A percentile compares a stretch with the other conserved stretches of the same genome.
Conservation (phyloP, 1,284 basidiomycete species). For the Malassezia caprae region DNA sequence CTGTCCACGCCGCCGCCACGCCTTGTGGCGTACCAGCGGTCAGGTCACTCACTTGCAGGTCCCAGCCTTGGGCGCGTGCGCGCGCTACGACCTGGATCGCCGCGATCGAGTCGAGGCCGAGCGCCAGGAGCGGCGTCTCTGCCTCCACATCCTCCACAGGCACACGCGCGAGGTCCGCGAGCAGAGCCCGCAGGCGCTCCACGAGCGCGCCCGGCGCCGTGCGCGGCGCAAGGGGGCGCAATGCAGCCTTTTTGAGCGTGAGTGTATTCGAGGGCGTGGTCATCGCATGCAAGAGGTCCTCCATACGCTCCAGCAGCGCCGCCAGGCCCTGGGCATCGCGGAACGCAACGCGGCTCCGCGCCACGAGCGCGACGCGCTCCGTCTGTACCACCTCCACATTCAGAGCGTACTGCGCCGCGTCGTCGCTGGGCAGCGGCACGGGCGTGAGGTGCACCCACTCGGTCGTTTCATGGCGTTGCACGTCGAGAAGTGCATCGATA, state of each 20-base stretch:
- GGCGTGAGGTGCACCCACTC: background rate
- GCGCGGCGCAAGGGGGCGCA: background rate
- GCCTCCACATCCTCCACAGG: constrained; percentile 16
- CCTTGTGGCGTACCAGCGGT: constrained; percentile 24
- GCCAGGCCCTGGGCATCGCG: constrained; percentile 14
- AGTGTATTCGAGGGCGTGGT: background rate
- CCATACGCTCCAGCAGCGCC: constrained; percentile 17
- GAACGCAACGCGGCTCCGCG: constrained; percentile 19
- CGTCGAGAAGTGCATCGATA: constrained; percentile 40
- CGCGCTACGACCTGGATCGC: constrained; percentile 35
- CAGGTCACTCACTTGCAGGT: constrained; percentile 29
- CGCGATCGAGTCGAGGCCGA: constrained; percentile 43
- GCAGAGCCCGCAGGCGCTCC: constrained; percentile 11
- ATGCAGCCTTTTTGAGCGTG: no score
- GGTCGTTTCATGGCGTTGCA: constrained; percentile 19
- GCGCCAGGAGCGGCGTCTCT: constrained; percentile 21
- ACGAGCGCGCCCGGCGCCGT: background rate
- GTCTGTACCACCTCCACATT: constrained; percentile 32
- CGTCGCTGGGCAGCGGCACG: background rate
- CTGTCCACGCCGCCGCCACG: constrained; percentile 5
- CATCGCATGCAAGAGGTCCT: constrained; percentile 6
- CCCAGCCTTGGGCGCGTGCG: constrained; percentile 23
- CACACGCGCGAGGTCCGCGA: constrained; percentile 21
- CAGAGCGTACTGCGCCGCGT: constrained; percentile 28
- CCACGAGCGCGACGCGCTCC: constrained; percentile 22